These are phyloP conservation scores for Zygotorulaspora danielsina DNA, from an alignment of 805 yeast species.

Conservation along the genomic window DNA sequence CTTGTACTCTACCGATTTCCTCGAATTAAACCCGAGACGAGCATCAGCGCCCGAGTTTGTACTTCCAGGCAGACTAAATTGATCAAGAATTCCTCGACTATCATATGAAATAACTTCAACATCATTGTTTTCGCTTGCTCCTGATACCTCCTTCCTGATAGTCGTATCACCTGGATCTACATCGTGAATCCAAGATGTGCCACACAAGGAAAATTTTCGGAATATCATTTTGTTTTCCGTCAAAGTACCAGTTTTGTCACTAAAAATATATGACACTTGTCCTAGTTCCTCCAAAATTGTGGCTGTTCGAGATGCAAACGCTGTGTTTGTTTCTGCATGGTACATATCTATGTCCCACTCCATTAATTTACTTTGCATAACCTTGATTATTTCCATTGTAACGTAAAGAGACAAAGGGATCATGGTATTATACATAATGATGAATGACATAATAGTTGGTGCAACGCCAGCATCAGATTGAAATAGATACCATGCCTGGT, in stretches of 20 bases:
- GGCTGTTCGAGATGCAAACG: constrained; percentile 92
- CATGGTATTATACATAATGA: constrained; percentile 94
- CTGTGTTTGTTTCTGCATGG: constrained; percentile 75
- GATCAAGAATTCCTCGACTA: constrained; percentile 13
- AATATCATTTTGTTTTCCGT: constrained; percentile 94
- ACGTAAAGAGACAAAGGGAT: constrained; percentile 93
- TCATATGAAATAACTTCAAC: constrained; percentile 27
- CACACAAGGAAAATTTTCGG: constrained; percentile 81
- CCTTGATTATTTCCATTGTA: constrained; percentile 92
- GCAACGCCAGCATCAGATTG: constrained; percentile 77
- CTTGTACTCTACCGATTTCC: constrained; percentile 41
- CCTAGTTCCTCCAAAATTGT: constrained; percentile 95
- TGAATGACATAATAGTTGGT: constrained; percentile 89
- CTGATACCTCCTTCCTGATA: background rate
- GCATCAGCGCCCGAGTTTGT: background rate
- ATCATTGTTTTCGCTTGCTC: constrained; percentile 9
- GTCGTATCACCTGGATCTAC: constrained; percentile 37
- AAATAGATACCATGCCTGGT: constrained; percentile 67
- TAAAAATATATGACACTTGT: constrained; percentile 89
- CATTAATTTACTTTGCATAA: constrained; percentile 73
- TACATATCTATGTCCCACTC: constrained; percentile 96
- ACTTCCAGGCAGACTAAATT: background rate
- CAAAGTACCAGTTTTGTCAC: constrained; percentile 96
- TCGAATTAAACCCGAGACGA: constrained; percentile 6
- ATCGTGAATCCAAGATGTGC: constrained; percentile 86